Evolutionary conservation across 257 asterid genomes (phyloP).

Genomic region (Capsicum rhomboideum): DNA sequence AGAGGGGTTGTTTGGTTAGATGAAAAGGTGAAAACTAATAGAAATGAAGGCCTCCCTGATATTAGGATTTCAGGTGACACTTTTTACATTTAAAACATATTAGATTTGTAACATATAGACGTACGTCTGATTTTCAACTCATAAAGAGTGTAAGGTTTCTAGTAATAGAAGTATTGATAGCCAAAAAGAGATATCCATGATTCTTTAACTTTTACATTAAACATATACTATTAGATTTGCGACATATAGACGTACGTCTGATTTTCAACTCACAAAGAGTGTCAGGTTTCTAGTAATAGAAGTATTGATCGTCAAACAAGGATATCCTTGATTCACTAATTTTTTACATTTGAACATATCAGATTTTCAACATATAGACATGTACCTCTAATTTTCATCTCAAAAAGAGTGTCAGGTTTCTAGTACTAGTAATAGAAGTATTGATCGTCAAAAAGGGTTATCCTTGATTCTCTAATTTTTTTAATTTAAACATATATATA

Average conservation of each 20-base stretch:
- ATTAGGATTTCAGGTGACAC: constrained; percentile 21
- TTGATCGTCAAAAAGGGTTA: not conserved
- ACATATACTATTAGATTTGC: not conserved
- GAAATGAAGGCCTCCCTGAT: constrained; percentile 36
- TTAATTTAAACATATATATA: not conserved
- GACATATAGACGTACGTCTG: not conserved
- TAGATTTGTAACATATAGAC: too few species aligned
- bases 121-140: not conserved
- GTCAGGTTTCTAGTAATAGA: not conserved
- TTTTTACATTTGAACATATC: not conserved
- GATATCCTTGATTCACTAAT: not conserved
- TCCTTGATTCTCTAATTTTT: not conserved
- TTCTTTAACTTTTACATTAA: not conserved
- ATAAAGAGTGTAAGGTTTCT: too few species aligned
- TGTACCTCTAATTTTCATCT: not conserved
- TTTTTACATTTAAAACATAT: too few species aligned
- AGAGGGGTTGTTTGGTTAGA: constrained; percentile 65
- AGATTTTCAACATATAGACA: not conserved
- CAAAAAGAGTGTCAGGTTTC: not conserved
- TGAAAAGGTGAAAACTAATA: constrained; percentile 12
- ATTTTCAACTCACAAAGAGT: not conserved
- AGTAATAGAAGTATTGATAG: too few species aligned
- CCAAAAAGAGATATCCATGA: not conserved
- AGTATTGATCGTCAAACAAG: not conserved
- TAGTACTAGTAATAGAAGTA: not conserved